These are phyloP conservation scores for Rhodotorula mucilaginosa DNA, from an alignment of 1,284 basidiomycete genomes.

Conservation along the genomic window DNA sequence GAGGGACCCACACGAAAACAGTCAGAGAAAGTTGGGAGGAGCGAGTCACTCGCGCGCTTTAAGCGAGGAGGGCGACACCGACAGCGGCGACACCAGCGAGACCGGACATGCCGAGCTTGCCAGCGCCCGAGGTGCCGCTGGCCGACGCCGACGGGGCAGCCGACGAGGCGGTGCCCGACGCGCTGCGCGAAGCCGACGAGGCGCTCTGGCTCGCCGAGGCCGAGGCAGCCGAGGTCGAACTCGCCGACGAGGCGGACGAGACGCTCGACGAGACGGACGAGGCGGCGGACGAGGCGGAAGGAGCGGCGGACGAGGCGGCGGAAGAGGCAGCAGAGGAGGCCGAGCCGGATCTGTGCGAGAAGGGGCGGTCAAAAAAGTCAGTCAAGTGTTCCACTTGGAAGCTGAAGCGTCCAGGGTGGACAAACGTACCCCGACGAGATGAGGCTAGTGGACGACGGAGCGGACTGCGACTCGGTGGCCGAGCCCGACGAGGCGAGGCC, in stretches of 20 bases:
- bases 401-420: no score
- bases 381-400: no score
- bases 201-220: not conserved
- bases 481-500: slow-evolving; percentile 1
- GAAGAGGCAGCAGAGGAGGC: not conserved
- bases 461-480: slow-evolving; percentile 3
- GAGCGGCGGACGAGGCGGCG: not conserved
- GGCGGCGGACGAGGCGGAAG: slow-evolving; percentile 3
- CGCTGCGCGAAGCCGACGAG: not conserved
- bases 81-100: slow-evolving; percentile 16
- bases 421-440: slow-evolving; percentile 1
- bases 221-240: slow-evolving; percentile 3
- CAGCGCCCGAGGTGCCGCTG: not conserved
- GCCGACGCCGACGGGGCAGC: not conserved
- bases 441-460: not conserved
- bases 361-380: not conserved
- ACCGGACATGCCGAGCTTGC: slow-evolving; percentile 1
- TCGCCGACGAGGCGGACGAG: not conserved
- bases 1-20: not conserved
- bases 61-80: slow-evolving; percentile 9
- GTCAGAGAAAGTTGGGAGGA: not conserved
- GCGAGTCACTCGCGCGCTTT: not conserved
- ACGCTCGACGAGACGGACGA: slow-evolving; percentile 4
- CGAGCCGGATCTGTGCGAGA: not conserved
- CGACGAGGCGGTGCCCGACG: not conserved